Evolutionary conservation across 495 filamentous ascomycete genomes (phyloP), one percentile per base, ranked within the genome.

Genomic region (Halenospora varia): DNA sequence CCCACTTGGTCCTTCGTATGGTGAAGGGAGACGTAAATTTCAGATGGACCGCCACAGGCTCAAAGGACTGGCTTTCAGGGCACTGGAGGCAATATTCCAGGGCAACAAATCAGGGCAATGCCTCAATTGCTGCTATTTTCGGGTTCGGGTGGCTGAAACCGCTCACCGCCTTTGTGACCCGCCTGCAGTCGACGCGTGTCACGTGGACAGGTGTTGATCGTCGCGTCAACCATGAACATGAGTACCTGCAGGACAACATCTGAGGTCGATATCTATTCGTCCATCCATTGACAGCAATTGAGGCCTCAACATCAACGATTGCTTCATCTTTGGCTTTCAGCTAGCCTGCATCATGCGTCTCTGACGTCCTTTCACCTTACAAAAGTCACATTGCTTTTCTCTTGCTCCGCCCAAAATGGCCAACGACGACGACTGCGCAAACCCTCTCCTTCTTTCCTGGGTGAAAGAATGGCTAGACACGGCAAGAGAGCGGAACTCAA

Each of bases 401-500:
- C 46, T 56, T 29, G 35, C 45, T 46, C 40, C n/a, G 4, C 52
- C 35, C 48, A 48, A 48, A 55, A 58, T 56, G 41, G 19, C 55
- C 6, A n/a, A n/a, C n/a, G n/a, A n/a, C n/a, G n/a, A n/a, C n/a
- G 63, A 65, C 19, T 87, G 84, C 61, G 82, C 86, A 18, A 95
- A 95, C 64, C 87, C 89, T 11, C 75, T 92, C 25, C 78, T 92
- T 3, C 76, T 92, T 47, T 70, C 72, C 54, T 95, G 87, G 83
- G 81, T 95, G 52, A 84, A 86, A 58, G 88, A 92, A 74, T 92
- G 88, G 87, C 79, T 85, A 42, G 88, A 92, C n/a, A 68, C 78
- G 20, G 90, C 88, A 0, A 77, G 80, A 45, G 83, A 90, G 60
- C 81, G 80, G 8, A 89, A 88, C 64, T 78, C 81, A 26, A 92